These are phyloP conservation scores for Geoglossum glabrum DNA, from an alignment of 495 filamentous ascomycete species.

Conservation along the genomic window DNA sequence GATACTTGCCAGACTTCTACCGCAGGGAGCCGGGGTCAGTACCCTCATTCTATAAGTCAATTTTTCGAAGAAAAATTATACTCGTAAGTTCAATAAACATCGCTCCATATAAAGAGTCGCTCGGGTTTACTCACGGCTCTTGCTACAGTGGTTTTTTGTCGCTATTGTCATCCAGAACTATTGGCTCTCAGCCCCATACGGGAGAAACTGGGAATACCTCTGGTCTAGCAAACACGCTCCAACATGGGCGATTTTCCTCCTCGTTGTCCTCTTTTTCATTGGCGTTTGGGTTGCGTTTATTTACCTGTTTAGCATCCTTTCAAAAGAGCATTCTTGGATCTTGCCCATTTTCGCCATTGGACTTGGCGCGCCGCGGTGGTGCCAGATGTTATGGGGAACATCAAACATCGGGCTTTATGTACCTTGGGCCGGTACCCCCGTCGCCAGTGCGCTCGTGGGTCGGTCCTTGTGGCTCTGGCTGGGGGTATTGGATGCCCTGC, in stretches of 20 bases:
- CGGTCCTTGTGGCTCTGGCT: conserved; percentile 32
- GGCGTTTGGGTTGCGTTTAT: conserved; percentile 24
- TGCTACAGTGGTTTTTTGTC: conserved; percentile 31
- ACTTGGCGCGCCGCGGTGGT: conserved; percentile 29
- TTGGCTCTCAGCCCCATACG: conserved; percentile 28
- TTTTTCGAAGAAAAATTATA: conserved; percentile 37
- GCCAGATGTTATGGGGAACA: conserved; percentile 32
- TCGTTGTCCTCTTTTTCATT: conserved; percentile 26
- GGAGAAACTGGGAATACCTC: conserved; percentile 26
- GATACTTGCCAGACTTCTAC: conserved; percentile 45
- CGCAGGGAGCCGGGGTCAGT: conserved; percentile 46
- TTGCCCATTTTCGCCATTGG: conserved; percentile 30
- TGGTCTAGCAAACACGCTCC: conserved; percentile 28
- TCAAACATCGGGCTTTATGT: conserved; percentile 26
- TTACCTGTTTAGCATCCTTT: conserved; percentile 22
- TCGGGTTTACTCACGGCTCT: background rate
- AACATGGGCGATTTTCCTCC: conserved; percentile 24
- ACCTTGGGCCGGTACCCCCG: conserved; percentile 28
- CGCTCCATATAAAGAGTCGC: background rate
- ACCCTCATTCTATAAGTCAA: conserved; percentile 35
- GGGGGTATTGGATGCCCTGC: conserved; percentile 26
- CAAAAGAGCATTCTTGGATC: conserved; percentile 29
- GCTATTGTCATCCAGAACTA: conserved; percentile 46
- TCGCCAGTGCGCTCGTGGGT: conserved; percentile 24
- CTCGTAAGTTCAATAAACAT: conserved; percentile 12